These are phyloP conservation scores for Nigrospora osmanthi DNA, from an alignment of 2,329 filamentous ascomycete species.

Conservation along the genomic window DNA sequence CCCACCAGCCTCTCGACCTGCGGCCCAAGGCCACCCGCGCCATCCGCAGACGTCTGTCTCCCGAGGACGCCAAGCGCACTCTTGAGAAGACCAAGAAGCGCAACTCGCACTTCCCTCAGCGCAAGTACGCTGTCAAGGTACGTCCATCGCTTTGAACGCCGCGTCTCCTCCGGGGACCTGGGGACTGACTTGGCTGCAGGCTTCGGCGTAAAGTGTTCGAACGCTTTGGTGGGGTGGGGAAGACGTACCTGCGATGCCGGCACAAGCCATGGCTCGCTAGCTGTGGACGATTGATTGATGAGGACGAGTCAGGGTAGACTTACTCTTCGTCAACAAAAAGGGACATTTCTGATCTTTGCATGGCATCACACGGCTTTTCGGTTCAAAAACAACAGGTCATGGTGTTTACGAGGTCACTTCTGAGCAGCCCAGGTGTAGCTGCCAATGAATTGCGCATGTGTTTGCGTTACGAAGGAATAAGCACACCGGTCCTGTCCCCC, in stretches of 20 bases:
- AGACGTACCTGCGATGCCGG: no score
- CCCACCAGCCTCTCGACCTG: constrained; percentile 97
- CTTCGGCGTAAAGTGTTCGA: constrained; percentile 1
- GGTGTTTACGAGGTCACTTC: constrained; percentile 26
- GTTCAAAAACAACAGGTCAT: constrained; percentile 18
- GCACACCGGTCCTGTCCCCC: no score
- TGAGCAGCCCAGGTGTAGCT: constrained; percentile 24
- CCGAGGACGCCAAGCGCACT: constrained; percentile 76
- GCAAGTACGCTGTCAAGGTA: constrained; percentile 99
- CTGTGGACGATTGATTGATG: constrained; percentile 15
- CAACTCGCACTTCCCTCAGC: constrained; percentile 90
- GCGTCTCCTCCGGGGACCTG: neutral
- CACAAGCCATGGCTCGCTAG: neutral
- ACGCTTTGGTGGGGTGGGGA: neutral
- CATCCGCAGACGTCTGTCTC: constrained; percentile 89
- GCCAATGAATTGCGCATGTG: constrained; percentile 15
- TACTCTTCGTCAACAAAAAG: constrained; percentile 18
- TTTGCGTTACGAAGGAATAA: constrained; percentile 5
- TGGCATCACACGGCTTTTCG: constrained; percentile 29
- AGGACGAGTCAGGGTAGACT: constrained; percentile 17
- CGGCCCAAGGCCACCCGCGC: constrained; percentile 97
- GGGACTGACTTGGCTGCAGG: neutral
- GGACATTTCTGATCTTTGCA: constrained; percentile 27
- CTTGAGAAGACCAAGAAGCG: constrained; percentile 98
- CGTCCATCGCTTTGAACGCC: constrained; percentile 12